These are phyloP conservation scores for Astrothelium macrocarpum DNA, from an alignment of 495 filamentous ascomycete genomes.

Conservation along the genomic window DNA sequence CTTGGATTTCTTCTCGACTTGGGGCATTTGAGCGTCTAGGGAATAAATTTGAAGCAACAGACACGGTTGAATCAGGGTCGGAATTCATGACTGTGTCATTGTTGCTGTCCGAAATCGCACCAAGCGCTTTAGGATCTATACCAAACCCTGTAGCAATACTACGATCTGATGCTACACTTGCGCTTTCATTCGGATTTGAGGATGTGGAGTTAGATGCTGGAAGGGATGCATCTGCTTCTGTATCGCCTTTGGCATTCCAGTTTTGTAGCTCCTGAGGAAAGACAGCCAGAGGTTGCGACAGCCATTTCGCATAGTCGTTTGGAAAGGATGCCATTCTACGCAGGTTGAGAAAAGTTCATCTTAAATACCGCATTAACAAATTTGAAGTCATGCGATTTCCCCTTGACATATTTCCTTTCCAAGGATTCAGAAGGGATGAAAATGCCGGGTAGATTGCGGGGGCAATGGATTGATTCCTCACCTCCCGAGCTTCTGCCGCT, in stretches of 20 bases:
- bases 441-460: too few relatives aligned
- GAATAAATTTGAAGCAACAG: slow-evolving; percentile 2
- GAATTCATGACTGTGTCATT: background rate
- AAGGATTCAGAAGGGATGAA: too few relatives aligned
- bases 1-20: slow-evolving; percentile 32
- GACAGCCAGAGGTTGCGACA: background rate
- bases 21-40: slow-evolving; percentile 21
- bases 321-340: background rate
- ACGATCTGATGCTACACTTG: background rate
- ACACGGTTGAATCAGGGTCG: background rate
- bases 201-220: background rate
- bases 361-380: background rate
- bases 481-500: background rate
- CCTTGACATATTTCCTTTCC: too few relatives aligned
- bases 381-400: too few relatives aligned
- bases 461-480: too few relatives aligned
- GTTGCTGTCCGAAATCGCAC: background rate
- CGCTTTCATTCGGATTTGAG: background rate
- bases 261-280: background rate
- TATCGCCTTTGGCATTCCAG: background rate
- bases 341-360: background rate
- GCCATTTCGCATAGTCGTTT: background rate
- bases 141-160: background rate
- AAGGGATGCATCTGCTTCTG: background rate
- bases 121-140: background rate